A percentile compares a stretch with the other conserved stretches of the same genome.
phyloP scores from a whole-genome alignment of 129 eudicot species.

The Flaveria bidentis region DNA sequence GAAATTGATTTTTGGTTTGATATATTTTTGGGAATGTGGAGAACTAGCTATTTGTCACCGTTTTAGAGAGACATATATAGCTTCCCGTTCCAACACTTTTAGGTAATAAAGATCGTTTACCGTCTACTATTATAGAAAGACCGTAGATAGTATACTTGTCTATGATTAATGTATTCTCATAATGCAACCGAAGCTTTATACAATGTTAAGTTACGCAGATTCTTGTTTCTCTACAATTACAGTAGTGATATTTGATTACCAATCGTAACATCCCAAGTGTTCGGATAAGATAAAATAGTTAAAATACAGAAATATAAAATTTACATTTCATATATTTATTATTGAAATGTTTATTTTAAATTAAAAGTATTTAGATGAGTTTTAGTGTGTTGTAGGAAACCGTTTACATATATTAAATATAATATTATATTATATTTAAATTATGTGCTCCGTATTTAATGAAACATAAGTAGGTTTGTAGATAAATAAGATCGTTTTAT shows the following conservation, averaged over 20 bases:
- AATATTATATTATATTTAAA: too few species aligned
- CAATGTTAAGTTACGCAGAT: background rate
- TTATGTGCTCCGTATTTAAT: too few species aligned
- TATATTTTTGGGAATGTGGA: conserved; percentile 20
- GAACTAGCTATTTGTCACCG: conserved; percentile 24
- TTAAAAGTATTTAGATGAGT: too few species aligned
- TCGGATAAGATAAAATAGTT: too few species aligned
- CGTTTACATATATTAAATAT: too few species aligned
- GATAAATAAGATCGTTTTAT: too few species aligned
- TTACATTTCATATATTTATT: too few species aligned
- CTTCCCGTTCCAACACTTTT: conserved; percentile 17
- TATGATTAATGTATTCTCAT: background rate
- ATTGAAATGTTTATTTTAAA: too few species aligned
- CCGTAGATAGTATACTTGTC: background rate
- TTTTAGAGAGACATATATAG: conserved; percentile 20
- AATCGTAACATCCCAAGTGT: too few species aligned
- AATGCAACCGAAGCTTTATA: background rate
- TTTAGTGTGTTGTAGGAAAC: too few species aligned
- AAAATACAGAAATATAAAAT: too few species aligned
- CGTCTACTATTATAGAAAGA: background rate
- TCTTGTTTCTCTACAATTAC: background rate
- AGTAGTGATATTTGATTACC: background rate
- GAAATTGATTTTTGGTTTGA: background rate
- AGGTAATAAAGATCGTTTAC: background rate
- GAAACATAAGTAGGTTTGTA: too few species aligned